phyloP scores from a whole-genome alignment of 768 basidiomycete genomes.

The Royoungia palumana region DNA sequence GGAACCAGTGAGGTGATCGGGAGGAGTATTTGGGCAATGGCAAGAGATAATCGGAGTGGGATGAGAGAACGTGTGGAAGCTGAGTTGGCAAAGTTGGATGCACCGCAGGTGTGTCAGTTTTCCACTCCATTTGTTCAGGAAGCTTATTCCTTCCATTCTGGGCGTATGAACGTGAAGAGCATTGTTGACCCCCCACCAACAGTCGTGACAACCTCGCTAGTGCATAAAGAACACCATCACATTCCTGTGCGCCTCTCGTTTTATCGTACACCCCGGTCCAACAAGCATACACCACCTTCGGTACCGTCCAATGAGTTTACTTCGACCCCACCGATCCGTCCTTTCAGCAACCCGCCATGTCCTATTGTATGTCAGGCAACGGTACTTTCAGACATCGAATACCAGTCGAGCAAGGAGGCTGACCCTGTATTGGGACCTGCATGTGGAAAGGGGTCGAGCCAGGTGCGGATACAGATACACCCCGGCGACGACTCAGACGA shows the following conservation, averaged over 20 bases:
- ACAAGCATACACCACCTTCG: neutral
- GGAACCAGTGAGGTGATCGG: slow-evolving; percentile 52
- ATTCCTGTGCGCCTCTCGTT: slow-evolving; percentile 35
- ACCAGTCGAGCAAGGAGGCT: neutral
- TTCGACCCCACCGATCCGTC: slow-evolving; percentile 13
- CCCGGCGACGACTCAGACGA: neutral
- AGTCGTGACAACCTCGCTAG: slow-evolving; percentile 32
- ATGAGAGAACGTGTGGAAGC: slow-evolving; percentile 25
- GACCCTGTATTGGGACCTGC: neutral
- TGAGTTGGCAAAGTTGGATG: slow-evolving; percentile 23
- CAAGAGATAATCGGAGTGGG: slow-evolving; percentile 23
- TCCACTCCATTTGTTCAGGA: neutral
- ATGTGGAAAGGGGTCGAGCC: neutral
- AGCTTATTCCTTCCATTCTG: neutral
- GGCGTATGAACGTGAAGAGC: neutral
- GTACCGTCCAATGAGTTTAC: neutral
- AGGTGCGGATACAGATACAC: neutral
- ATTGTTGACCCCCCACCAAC: slow-evolving; percentile 16
- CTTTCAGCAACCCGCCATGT: slow-evolving; percentile 17
- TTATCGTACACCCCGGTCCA: slow-evolving; percentile 32
- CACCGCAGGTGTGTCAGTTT: slow-evolving; percentile 14
- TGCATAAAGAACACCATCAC: slow-evolving; percentile 35
- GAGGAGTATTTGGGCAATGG: slow-evolving; percentile 38
- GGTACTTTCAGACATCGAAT: slow-evolving; percentile 9
- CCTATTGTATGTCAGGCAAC: slow-evolving; percentile 32